Base-by-base conservation (phyloP, 306 rosid genomes). In the Medicago ruthenica region DNA sequence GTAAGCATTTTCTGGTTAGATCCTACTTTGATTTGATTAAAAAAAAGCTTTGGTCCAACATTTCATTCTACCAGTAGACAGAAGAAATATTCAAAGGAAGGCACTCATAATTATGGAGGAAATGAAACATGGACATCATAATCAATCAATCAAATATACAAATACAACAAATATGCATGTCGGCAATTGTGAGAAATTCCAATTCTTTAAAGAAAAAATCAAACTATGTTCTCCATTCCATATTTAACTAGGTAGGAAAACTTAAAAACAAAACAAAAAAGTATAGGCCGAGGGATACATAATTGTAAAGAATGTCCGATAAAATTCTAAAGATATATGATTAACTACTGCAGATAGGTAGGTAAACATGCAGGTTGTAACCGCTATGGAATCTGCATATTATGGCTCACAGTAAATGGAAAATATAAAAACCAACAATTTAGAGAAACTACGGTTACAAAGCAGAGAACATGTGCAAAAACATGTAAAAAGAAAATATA, bases 51-150 rank as follows among this genome's bases (percentile, higher is more conserved):
- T 10, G 27, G 5, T 65, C 50, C 70, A 17, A 39, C 17, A 17
- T 65, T 9, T 40, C 27, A 65, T 11, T 65, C 50, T 6, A 60
- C 42, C n/a, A 27, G 14, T 60, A 31, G 18, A 60, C 40, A 2
- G 39, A 18, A 60, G 66, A 60, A 14, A 60, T 60, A 60, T 60
- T 14, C 40, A 31, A 40, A 1, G 50, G 50, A 9, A 17, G 31
- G 39, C 9, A 17, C 53, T 10, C 53, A 6, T 6, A 9, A 20
- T 18, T 41, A 40, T 66, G 53, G 53, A 66, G 34, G 34, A 66
- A 66, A 66, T 40, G 34, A 66, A 66, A 66, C 48, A 64, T 66
- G 51, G 31, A 18, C 50, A 65, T 65, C 69, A 36, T 63, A 63
- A 63, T 15, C 67, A 7, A 60, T 24, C 61, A 20, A 59, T 31